Percentiles rank a stretch among this genome's conserved stretches.
These are phyloP conservation scores for Globisporangium rhizosaccharum DNA, from an alignment of 352 stramenopile genomes.

Conservation along the genomic window DNA sequence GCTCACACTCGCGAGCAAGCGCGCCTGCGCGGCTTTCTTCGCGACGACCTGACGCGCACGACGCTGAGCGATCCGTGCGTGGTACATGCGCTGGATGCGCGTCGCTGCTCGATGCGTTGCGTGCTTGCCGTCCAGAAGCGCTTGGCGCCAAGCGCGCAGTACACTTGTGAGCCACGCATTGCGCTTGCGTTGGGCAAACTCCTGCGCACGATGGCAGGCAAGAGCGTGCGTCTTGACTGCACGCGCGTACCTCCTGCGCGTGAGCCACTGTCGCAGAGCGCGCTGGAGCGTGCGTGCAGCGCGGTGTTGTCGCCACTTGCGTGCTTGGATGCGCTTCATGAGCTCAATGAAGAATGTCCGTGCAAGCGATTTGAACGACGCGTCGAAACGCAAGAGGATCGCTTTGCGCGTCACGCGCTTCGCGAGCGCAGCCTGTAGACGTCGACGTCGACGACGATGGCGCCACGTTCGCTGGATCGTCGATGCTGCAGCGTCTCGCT, in stretches of 20 bases:
- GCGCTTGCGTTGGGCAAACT: conserved; percentile 11
- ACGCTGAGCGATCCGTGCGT: conserved; percentile 31
- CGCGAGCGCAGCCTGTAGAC: conserved; percentile 19
- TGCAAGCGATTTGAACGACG: conserved; percentile 37
- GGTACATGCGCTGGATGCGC: conserved; percentile 48
- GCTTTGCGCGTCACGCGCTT: conserved; percentile 32
- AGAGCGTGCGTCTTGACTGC: conserved; percentile 28
- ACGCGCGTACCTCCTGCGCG: conserved; percentile 35
- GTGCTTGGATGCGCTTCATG: conserved; percentile 24
- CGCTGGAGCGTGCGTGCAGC: conserved; percentile 49
- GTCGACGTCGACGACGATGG: conserved; percentile 13
- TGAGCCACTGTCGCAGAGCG: conserved; percentile 31
- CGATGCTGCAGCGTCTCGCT: conserved; percentile 11
- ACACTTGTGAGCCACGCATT: conserved; percentile 15
- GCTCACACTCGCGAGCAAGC: conserved; percentile 34
- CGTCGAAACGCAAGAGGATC: conserved; percentile 34
- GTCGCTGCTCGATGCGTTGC: conserved; percentile 23
- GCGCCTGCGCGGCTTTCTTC: conserved; percentile 44
- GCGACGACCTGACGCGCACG: conserved; percentile 34
- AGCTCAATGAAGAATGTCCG: conserved; percentile 44
- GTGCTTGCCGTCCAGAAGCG: conserved; percentile 8
- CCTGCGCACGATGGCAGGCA: conserved; percentile 7
- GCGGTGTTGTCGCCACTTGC: conserved; percentile 24
- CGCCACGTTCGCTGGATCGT: conserved; percentile 44
- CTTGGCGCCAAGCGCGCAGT: conserved; percentile 20